A percentile compares a stretch with the other conserved stretches of the same genome.
Evolutionary conservation across 202 grass and related monocot genomes (phyloP).

Genomic region (Dendrocalamus latiflorus): DNA sequence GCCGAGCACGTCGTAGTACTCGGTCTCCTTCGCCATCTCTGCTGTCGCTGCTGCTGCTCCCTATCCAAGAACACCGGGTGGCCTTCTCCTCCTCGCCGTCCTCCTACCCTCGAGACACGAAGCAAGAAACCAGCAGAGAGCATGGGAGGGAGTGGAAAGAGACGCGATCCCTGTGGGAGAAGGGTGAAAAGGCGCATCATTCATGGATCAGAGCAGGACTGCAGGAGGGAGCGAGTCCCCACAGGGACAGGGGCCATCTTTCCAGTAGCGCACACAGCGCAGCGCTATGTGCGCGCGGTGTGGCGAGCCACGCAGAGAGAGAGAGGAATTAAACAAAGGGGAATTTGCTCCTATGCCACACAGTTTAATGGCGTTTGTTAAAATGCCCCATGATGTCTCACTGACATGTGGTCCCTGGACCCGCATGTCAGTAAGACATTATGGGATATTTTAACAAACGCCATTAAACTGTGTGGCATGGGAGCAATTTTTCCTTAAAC

Average conservation of each 20-base stretch:
- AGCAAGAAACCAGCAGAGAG: slow-evolving; percentile 16
- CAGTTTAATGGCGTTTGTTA: too few species aligned
- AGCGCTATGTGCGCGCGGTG: slow-evolving; percentile 25
- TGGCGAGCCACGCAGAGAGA: background rate
- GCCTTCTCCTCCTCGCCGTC: background rate
- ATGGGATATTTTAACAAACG: too few species aligned
- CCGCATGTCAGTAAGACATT: too few species aligned
- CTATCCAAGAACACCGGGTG: slow-evolving; percentile 17
- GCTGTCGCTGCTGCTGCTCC: too few species aligned
- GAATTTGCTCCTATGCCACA: too few species aligned
- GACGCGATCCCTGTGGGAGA: background rate
- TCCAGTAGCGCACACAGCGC: slow-evolving; percentile 51
- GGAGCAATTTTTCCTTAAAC: too few species aligned
- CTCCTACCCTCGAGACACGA: background rate
- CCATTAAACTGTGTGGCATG: too few species aligned
- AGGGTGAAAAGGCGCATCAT: slow-evolving; percentile 18
- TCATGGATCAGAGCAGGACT: slow-evolving; percentile 34
- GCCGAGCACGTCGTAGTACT: too few species aligned
- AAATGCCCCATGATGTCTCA: too few species aligned
- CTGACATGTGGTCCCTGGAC: too few species aligned
- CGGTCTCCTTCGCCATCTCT: too few species aligned
- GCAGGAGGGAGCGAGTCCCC: slow-evolving; percentile 38
- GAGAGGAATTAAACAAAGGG: too few species aligned
- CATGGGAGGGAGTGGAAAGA: slow-evolving; percentile 22
- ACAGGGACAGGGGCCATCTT: slow-evolving; percentile 62